phyloP scores from a whole-genome alignment of 768 basidiomycete species.

The Hydnum rufescens region DNA sequence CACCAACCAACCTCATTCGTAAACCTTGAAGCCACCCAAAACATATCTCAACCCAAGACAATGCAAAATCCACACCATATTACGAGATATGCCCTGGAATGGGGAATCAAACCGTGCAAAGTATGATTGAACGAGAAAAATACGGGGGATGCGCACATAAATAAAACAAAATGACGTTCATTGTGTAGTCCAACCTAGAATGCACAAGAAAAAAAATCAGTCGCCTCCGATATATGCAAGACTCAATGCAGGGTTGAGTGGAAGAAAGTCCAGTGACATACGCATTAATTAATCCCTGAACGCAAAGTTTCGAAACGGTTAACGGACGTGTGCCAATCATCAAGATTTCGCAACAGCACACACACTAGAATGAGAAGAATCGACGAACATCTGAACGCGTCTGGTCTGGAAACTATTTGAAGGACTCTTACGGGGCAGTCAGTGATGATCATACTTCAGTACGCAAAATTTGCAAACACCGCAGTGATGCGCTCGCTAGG shows the following conservation, averaged over 20 bases:
- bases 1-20: conserved; percentile 2
- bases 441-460: conserved; percentile 80
- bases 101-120: too few species aligned
- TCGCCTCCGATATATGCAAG: neutral
- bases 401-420: too few species aligned
- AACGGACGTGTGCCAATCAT: too few species aligned
- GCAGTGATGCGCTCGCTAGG: conserved; percentile 82
- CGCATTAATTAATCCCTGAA: conserved; percentile 92
- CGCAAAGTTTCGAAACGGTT: too few species aligned
- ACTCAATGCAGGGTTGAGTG: too few species aligned
- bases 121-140: conserved; percentile 2
- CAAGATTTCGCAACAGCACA: too few species aligned
- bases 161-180: conserved; percentile 87
- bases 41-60: conserved; percentile 30
- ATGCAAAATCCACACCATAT: conserved; percentile 43
- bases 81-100: conserved; percentile 76
- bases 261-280: too few species aligned
- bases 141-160: conserved; percentile 57
- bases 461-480: conserved; percentile 79
- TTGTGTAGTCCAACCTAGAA: conserved; percentile 62
- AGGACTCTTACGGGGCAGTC: conserved; percentile 44
- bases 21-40: neutral
- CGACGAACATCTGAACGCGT: too few species aligned
- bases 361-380: too few species aligned
- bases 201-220: neutral